Base-by-base conservation (phyloP, 192 early-diverging fungal species). In the Obelidium mucronatum region DNA sequence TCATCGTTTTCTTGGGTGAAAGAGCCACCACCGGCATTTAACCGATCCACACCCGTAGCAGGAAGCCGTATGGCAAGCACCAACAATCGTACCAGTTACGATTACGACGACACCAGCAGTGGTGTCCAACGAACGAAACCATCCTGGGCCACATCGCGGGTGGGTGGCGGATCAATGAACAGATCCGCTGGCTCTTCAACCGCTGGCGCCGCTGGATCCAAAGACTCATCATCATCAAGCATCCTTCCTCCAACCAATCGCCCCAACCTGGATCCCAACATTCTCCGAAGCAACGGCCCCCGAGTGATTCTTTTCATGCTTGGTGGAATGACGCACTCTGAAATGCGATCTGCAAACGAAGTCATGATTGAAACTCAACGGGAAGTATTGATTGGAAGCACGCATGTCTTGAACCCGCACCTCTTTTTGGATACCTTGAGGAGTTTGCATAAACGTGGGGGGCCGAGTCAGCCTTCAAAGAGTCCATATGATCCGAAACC, bases 1-100 rank as follows among this genome's bases (percentile, higher is more conserved):
- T 84, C 80, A 19, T 75, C 89, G 22, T 95, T 90, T 62, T 90
- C 92, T 5, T 93, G 89, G 71, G 83, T 91, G 13, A 81, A 87
- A 26, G 88, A 88, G 39, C 85, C 88, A 44, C 82, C 87, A 15
- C 77, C 80, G 8, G 53, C 71, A 24, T 77, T 40, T 44, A 17
- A 24, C 40, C 22, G 24, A 68, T 26, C 17, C 17, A 31, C 15
- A 30, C 15, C 30, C n/a, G 17, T 15, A 15, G 33, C 59, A 17
- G 26, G 35, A 28, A 44, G 67, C 44, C 40, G 67, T 52, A 44
- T 17, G 6, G 51, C 30, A 2, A 53, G 40, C 8, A 19, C n/a
- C 2, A 33, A 30, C 6, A 52, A 36, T 44, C 40, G 34, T 30
- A 17, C 19, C 52, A 40, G 51, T 35, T 33, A 68, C 51, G 67